A percentile compares a stretch with the other conserved stretches of the same genome.
These are phyloP conservation scores for Globisporangium alternatum DNA, from an alignment of 352 stramenopile species.

Conservation along the genomic window DNA sequence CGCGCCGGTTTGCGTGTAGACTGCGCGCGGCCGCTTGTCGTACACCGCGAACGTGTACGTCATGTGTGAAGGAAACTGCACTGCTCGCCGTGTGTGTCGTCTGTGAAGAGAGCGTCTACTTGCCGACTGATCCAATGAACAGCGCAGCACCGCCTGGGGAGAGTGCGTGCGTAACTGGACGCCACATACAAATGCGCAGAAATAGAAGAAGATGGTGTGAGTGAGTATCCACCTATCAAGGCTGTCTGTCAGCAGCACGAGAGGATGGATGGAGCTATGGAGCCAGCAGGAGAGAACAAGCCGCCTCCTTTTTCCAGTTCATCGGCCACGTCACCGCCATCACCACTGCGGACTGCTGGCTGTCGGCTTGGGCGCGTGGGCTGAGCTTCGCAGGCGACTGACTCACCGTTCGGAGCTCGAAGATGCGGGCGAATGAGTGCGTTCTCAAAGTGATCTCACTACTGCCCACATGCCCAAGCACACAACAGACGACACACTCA, in stretches of 20 bases:
- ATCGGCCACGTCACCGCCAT: too few relatives aligned
- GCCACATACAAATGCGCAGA: neutral
- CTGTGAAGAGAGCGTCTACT: neutral
- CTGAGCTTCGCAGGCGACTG: neutral
- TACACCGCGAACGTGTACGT: slow-evolving; percentile 22
- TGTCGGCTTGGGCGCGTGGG: too few relatives aligned
- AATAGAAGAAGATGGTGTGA: neutral
- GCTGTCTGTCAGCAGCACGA: neutral
- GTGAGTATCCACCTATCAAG: neutral
- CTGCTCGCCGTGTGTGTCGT: neutral
- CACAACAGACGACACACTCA: slow-evolving; percentile 1
- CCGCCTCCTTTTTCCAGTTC: neutral
- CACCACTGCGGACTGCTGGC: too few relatives aligned
- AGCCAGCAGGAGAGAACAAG: neutral
- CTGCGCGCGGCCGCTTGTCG: slow-evolving; percentile 32
- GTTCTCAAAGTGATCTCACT: neutral
- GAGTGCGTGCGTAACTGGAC: neutral
- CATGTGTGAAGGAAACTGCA: neutral
- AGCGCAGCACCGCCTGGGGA: neutral
- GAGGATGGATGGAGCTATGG: neutral
- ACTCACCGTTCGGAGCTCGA: neutral
- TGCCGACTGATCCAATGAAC: neutral
- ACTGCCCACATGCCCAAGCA: neutral
- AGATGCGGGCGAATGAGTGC: neutral
- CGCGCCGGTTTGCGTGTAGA: slow-evolving; percentile 62